Evolutionary conservation across 305 asterid genomes (phyloP).

Genomic region (Solanum hybrid): DNA sequence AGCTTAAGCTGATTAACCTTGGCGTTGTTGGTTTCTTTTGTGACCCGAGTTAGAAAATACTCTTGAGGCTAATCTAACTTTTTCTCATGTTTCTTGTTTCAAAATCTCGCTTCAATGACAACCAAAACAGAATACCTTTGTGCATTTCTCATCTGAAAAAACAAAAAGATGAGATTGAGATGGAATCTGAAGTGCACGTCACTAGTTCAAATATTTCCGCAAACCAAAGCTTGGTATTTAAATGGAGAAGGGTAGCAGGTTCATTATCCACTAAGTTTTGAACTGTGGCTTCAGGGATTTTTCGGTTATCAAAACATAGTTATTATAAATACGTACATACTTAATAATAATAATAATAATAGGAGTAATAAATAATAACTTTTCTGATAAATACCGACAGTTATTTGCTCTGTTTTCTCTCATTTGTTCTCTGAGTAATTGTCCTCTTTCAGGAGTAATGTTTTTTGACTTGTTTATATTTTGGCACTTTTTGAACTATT

Average conservation of each 20-base stretch:
- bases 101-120: background rate
- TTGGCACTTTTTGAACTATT: conserved; percentile 2
- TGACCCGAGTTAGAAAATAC: background rate
- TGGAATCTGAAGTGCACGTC: background rate
- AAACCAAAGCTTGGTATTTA: background rate
- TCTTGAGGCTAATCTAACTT: background rate
- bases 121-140: background rate
- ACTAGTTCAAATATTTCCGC: background rate
- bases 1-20: background rate
- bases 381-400: background rate
- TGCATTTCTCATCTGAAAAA: background rate
- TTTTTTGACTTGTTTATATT: background rate
- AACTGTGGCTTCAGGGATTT: background rate
- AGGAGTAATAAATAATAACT: background rate
- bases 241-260: background rate
- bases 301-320: background rate
- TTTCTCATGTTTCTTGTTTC: background rate
- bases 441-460: background rate
- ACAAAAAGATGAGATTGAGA: background rate
- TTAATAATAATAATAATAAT: background rate
- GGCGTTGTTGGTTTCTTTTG: background rate
- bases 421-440: background rate
- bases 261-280: background rate
- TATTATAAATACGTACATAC: background rate
- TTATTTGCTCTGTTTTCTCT: background rate